Evolutionary conservation across 2,329 filamentous ascomycete genomes (phyloP), one percentile per base, ranked within the genome.

Genomic region (Balansia obtecta): DNA sequence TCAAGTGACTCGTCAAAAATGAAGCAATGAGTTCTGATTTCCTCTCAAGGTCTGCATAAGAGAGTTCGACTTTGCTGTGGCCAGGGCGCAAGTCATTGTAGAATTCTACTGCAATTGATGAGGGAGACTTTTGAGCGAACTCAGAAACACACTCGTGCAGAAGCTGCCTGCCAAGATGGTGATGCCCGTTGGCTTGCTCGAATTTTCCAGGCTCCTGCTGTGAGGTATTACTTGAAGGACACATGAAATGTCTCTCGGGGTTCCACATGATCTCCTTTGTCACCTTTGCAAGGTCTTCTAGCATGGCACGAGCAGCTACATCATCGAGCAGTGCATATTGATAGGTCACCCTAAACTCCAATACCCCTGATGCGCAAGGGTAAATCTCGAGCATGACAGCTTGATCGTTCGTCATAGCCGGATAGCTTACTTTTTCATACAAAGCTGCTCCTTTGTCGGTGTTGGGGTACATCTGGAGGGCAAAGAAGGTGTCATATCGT

Each of bases 401-500:
- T 32, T 13, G 43, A 16, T 45, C 43, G 12, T 45, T 45, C 10
- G 27, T 4, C 43, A 45, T 45, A n/a, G 13, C 43, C n/a, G 43
- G 43, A 45, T 45, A 22, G 9, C 27, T 12, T 6, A 45, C 16
- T 27, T 20, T 42, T 9, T 42, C 40, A 18, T 42, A 42, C 40
- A 42, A 20, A 7, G 41, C 13, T 22, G 40, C 18, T 33, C 40
- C 32, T 30, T 43, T 16, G 39, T 33, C 16, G 13, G 12, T 39
- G 34, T 50, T 41, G 16, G 38, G 41, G 41, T 58, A 67, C 46
- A 62, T 61, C 48, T 68, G 66, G 15, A 64, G 61, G 9, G 63
- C 64, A 10, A 68, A 50, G 11, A 62, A 56, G 1, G 65, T 68
- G 42, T 68, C 63, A 54, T 66, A 68, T 8, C 63, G 64, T 13